A percentile compares a stretch with the other conserved stretches of the same genome.
Evolutionary conservation across 1,284 basidiomycete species (phyloP).

Genomic region (Leccinum proliferum): DNA sequence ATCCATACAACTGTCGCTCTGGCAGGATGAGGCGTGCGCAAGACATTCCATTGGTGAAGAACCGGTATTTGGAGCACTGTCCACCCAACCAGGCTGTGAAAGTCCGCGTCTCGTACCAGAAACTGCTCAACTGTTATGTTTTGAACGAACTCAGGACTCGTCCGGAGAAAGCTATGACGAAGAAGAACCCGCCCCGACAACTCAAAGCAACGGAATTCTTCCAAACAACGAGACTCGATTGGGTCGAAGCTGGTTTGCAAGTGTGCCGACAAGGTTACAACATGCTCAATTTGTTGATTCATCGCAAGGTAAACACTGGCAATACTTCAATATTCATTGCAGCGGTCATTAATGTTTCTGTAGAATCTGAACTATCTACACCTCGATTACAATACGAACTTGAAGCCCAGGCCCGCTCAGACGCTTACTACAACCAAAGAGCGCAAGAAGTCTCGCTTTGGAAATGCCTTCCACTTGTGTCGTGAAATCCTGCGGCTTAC

Average conservation of each 20-base stretch:
- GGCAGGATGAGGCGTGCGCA: slow-evolving; percentile 93
- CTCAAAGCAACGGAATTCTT: slow-evolving; percentile 99
- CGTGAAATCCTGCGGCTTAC: slow-evolving; percentile 97
- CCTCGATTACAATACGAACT: slow-evolving; percentile 91
- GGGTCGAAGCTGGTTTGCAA: slow-evolving; percentile 99
- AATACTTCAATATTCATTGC: neutral
- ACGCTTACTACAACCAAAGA: slow-evolving; percentile 95
- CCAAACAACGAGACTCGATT: slow-evolving; percentile 96
- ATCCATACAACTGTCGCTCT: slow-evolving; percentile 33
- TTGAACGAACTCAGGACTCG: slow-evolving; percentile 90
- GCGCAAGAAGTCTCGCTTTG: slow-evolving; percentile 99
- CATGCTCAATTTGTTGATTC: slow-evolving; percentile 98
- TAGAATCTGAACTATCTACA: slow-evolving; percentile 95
- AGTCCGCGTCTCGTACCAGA: slow-evolving; percentile 99
- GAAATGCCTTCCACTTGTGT: slow-evolving; percentile 98
- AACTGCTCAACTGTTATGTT: slow-evolving; percentile 94
- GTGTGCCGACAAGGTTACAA: slow-evolving; percentile 99
- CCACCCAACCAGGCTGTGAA: slow-evolving; percentile 96
- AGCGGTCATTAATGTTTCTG: neutral
- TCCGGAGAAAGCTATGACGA: slow-evolving; percentile 94
- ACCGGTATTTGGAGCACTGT: slow-evolving; percentile 98
- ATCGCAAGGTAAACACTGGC: slow-evolving; percentile 70
- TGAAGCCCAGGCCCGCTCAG: slow-evolving; percentile 86
- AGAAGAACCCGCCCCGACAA: slow-evolving; percentile 94
- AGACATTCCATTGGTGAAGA: slow-evolving; percentile 94